Evolutionary conservation across 371 early-diverging fungal genomes (phyloP).

Genomic region (Rhizopus stolonifer): DNA sequence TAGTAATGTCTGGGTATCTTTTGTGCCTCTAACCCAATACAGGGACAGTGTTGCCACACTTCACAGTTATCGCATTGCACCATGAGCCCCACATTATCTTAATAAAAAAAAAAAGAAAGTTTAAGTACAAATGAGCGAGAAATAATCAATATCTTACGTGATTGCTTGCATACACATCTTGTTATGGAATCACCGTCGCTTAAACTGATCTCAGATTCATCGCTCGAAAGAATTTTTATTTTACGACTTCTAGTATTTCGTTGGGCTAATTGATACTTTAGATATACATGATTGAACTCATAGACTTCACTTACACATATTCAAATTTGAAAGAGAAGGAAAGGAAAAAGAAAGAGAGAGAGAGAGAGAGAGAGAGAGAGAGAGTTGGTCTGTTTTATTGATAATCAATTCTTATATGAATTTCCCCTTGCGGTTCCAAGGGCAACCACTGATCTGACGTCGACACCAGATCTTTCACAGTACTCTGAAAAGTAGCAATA

Average conservation of each 20-base stretch:
- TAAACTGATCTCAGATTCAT: constrained; percentile 31
- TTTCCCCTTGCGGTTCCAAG: constrained; percentile 34
- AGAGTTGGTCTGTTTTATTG: neutral
- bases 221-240: constrained; percentile 14
- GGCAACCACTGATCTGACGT: constrained; percentile 35
- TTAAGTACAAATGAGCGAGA: too few species aligned
- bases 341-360: neutral
- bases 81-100: constrained; percentile 78
- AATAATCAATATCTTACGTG: constrained; percentile 55
- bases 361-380: neutral
- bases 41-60: constrained; percentile 91
- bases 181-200: constrained; percentile 73
- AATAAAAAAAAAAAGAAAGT: constrained; percentile 8
- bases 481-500: constrained; percentile 53
- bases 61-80: constrained; percentile 88
- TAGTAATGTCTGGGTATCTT: constrained; percentile 83
- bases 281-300: neutral
- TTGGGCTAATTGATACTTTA: constrained; percentile 3
- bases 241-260: constrained; percentile 16
- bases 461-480: constrained; percentile 49
- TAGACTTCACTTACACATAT: neutral
- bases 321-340: neutral
- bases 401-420: constrained; percentile 33
- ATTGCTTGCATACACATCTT: constrained; percentile 79
- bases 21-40: constrained; percentile 70